Percentiles rank a stretch among this genome's conserved stretches.
phyloP scores from a whole-genome alignment of 768 basidiomycete genomes.

The Collybia nuda region DNA sequence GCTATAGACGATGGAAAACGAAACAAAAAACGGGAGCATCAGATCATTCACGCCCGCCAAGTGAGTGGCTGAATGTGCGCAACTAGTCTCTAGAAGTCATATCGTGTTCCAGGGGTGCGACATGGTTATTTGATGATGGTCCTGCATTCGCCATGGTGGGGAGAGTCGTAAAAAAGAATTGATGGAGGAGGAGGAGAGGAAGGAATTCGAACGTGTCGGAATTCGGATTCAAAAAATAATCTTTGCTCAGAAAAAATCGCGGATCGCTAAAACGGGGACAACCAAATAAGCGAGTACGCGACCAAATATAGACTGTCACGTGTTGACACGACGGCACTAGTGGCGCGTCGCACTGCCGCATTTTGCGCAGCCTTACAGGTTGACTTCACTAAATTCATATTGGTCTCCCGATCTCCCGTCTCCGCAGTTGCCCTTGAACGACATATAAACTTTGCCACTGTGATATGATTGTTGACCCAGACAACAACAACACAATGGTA shows the following conservation, averaged over 20 bases:
- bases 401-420: not conserved
- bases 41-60: slow-evolving; percentile 29
- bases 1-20: slow-evolving; percentile 40
- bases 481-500: slow-evolving; percentile 16
- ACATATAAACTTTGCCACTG: slow-evolving; percentile 5
- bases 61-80: slow-evolving; percentile 38
- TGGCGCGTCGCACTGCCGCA: too few relatives aligned
- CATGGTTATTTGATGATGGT: slow-evolving; percentile 25
- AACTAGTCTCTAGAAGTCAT: slow-evolving; percentile 93
- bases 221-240: slow-evolving; percentile 16
- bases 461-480: slow-evolving; percentile 27
- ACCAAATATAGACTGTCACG: not conserved
- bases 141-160: slow-evolving; percentile 25
- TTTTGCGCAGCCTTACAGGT: too few relatives aligned
- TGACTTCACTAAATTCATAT: too few relatives aligned
- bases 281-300: too few relatives aligned
- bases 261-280: not conserved
- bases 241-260: not conserved
- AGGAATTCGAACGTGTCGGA: slow-evolving; percentile 13
- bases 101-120: slow-evolving; percentile 28
- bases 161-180: slow-evolving; percentile 8
- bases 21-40: slow-evolving; percentile 33
- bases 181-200: slow-evolving; percentile 15
- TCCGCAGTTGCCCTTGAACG: slow-evolving; percentile 2
- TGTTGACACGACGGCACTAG: not conserved